Evolutionary conservation across 2,329 filamentous ascomycete species (phyloP).

Genomic region (Aspergillus awamori): DNA sequence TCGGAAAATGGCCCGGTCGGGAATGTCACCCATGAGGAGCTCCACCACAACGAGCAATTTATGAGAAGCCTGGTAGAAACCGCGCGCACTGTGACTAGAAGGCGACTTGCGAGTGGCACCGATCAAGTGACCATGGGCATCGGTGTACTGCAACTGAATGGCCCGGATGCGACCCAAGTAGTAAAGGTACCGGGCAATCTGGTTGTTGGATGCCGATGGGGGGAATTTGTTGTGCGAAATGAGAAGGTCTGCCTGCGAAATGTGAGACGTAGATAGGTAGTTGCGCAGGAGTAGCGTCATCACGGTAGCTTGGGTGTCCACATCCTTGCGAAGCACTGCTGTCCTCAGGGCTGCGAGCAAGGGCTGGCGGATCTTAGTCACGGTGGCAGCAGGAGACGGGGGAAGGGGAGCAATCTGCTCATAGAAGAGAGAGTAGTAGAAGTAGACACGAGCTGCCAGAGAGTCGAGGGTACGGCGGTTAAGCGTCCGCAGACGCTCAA

Average conservation of each 20-base stretch:
- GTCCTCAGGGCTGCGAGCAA: constrained; percentile 88
- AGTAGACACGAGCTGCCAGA: constrained; percentile 92
- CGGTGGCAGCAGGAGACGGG: constrained; percentile 83
- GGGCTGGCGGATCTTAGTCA: constrained; percentile 82
- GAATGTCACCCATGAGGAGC: constrained; percentile 97
- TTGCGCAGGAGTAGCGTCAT: constrained; percentile 94
- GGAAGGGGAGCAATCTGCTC: constrained; percentile 87
- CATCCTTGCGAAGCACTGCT: constrained; percentile 93
- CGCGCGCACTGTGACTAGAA: constrained; percentile 81
- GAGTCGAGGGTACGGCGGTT: constrained; percentile 95
- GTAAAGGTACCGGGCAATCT: constrained; percentile 95
- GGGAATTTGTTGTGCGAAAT: constrained; percentile 97
- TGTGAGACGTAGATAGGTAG: constrained; percentile 94
- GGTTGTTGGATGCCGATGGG: constrained; percentile 91
- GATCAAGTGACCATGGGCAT: constrained; percentile 91
- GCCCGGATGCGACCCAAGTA: constrained; percentile 95
- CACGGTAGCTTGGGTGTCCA: constrained; percentile 94
- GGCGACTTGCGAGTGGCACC: constrained; percentile 95
- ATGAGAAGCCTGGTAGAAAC: constrained; percentile 93
- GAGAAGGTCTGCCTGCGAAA: constrained; percentile 92
- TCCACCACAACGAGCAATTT: constrained; percentile 97
- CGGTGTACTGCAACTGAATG: constrained; percentile 94
- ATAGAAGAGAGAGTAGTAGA: constrained; percentile 95
- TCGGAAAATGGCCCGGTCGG: constrained; percentile 91
- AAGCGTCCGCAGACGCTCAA: constrained; percentile 80